Evolutionary conservation across 164 flowering plant species (phyloP).

Genomic region (Platanus orientalis): DNA sequence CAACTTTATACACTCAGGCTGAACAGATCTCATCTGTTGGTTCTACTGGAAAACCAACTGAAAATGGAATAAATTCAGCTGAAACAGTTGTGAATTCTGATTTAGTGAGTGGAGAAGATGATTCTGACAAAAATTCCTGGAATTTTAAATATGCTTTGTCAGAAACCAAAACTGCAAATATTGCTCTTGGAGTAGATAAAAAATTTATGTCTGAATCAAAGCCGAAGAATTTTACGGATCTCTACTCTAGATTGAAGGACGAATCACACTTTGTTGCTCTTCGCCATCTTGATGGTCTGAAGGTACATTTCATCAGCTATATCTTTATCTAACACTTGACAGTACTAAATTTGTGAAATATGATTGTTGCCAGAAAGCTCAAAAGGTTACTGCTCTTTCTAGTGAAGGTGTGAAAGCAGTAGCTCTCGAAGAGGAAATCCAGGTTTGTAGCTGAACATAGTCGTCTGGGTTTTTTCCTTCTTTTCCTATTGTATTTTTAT

Average conservation of each 20-base stretch:
- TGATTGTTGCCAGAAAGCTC: conserved; percentile 36
- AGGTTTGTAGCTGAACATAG: background rate
- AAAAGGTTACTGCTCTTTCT: background rate
- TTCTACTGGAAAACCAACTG: conserved; percentile 15
- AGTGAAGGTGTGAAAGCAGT: background rate
- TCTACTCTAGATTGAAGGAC: conserved; percentile 56
- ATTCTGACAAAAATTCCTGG: background rate
- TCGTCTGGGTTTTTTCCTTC: background rate
- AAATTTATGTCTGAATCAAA: conserved; percentile 17
- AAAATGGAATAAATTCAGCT: conserved; percentile 22
- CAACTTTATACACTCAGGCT: conserved; percentile 53
- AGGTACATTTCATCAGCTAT: conserved; percentile 21
- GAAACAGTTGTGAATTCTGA: conserved; percentile 14
- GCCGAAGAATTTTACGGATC: conserved; percentile 33
- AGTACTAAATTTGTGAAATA: conserved; percentile 19
- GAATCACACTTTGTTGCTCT: conserved; percentile 33
- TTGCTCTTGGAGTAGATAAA: background rate
- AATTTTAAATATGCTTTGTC: background rate
- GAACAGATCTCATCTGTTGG: conserved; percentile 24
- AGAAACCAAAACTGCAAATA: background rate
- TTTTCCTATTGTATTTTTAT: too few species aligned
- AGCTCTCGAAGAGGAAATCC: background rate
- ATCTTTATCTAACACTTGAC: background rate
- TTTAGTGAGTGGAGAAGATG: conserved; percentile 25
- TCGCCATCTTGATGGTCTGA: conserved; percentile 48